Conservation (phyloP, 2,329 filamentous ascomycete genomes). For the Neopestalotiopsis sp. region DNA sequence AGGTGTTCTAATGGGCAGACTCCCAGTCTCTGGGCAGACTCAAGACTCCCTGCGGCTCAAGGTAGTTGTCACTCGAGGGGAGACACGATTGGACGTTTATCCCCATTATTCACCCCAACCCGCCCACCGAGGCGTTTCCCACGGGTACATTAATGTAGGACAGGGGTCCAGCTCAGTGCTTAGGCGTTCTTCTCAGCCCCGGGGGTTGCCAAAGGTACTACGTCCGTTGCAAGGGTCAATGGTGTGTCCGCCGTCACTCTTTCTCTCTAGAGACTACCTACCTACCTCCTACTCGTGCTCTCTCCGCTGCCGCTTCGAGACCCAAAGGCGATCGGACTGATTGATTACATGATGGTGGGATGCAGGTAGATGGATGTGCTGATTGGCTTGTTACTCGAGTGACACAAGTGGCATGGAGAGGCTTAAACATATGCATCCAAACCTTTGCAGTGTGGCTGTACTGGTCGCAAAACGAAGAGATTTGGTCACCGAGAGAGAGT, state of each 20-base stretch:
- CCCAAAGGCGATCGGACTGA: not conserved
- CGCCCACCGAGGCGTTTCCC: constrained; percentile 26
- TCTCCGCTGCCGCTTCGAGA: not conserved
- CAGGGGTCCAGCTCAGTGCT: not conserved
- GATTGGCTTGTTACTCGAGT: not conserved
- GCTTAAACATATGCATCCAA: not conserved
- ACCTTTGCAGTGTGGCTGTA: constrained; percentile 12
- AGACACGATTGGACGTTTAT: constrained; percentile 8
- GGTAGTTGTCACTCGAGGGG: constrained; percentile 9
- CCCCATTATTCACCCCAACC: constrained; percentile 13
- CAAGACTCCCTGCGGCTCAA: constrained; percentile 18
- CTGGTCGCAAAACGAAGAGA: not conserved
- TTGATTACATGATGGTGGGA: not conserved
- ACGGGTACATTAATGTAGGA: not conserved
- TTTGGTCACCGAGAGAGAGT: not conserved
- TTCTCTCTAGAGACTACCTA: not conserved
- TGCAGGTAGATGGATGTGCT: not conserved
- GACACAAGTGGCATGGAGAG: not conserved
- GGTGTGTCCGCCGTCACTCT: not conserved
- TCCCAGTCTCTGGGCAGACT: constrained; percentile 14
- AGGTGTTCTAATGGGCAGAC: constrained; percentile 19
- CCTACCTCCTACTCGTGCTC: not conserved
- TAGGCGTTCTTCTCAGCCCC: constrained; percentile 31
- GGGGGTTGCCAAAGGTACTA: constrained; percentile 2
- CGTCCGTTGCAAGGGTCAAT: constrained; percentile 1